phyloP scores from a whole-genome alignment of 345 rosid species.

The Euclidium syriacum region DNA sequence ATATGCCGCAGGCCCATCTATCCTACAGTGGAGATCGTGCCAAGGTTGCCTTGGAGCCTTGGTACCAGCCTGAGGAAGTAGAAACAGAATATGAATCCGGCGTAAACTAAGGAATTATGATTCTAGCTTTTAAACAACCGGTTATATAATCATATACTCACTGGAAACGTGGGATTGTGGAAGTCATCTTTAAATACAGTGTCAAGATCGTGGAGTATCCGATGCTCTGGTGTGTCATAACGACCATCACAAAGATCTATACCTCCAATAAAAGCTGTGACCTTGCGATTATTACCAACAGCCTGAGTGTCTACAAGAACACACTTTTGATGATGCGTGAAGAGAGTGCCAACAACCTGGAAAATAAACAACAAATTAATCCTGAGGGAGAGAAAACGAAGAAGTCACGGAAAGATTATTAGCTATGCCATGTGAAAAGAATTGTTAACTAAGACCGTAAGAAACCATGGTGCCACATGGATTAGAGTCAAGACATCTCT shows the following conservation, averaged over 20 bases:
- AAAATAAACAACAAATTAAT: conserved; percentile 3
- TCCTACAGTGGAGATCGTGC: conserved; percentile 90
- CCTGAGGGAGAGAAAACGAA: neutral
- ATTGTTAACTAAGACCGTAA: neutral
- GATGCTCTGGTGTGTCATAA: conserved; percentile 93
- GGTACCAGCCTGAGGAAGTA: conserved; percentile 41
- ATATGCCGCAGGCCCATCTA: conserved; percentile 96
- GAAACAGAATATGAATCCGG: conserved; percentile 2
- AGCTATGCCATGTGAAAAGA: neutral
- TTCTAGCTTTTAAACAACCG: conserved; percentile 8
- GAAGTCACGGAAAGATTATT: neutral
- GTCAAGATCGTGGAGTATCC: conserved; percentile 60
- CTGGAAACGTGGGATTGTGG: conserved; percentile 82
- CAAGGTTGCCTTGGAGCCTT: conserved; percentile 96
- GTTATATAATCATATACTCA: conserved; percentile 42
- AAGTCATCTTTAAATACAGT: conserved; percentile 72
- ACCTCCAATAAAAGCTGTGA: conserved; percentile 93
- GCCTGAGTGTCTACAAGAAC: conserved; percentile 88
- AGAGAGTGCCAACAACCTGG: conserved; percentile 85
- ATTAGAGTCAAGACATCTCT: neutral
- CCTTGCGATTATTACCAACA: conserved; percentile 59
- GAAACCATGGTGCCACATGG: neutral
- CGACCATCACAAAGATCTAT: conserved; percentile 95
- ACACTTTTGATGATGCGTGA: conserved; percentile 94
- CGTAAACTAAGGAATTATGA: neutral